phyloP scores from a whole-genome alignment of 2,329 filamentous ascomycete species.

The Phymatotrichopsis omnivora region DNA sequence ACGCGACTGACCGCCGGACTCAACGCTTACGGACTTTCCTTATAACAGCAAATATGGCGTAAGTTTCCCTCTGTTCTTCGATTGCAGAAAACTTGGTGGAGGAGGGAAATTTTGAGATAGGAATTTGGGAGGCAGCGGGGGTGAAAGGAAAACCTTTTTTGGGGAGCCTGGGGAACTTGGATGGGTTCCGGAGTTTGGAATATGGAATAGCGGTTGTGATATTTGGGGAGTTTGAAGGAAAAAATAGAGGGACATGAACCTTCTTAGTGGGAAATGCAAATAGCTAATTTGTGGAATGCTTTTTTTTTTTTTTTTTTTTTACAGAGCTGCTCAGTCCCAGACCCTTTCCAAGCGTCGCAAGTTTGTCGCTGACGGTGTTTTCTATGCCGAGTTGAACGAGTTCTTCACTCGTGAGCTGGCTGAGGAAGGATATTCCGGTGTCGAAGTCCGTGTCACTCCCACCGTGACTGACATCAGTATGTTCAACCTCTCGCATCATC shows the following conservation, averaged over 20 bases:
- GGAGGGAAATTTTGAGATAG: not conserved
- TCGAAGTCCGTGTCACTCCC: constrained; percentile 98
- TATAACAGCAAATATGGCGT: constrained; percentile 25
- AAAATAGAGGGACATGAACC: constrained; percentile 5
- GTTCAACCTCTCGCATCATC: constrained; percentile 32
- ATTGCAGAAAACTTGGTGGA: constrained; percentile 8
- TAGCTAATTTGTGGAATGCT: no score
- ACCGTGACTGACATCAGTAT: constrained; percentile 97
- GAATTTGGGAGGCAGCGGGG: no score
- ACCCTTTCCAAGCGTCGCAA: constrained; percentile 37
- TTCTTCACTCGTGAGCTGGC: constrained; percentile 99
- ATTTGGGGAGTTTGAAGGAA: not conserved
- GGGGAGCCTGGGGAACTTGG: no score
- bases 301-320: constrained; percentile 9
- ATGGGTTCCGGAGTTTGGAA: no score
- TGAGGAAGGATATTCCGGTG: constrained; percentile 99
- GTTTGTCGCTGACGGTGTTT: constrained; percentile 97
- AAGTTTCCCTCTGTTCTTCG: constrained; percentile 14
- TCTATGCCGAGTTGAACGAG: constrained; percentile 99
- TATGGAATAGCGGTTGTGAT: no score
- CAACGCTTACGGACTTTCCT: constrained; percentile 2
- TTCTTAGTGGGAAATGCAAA: constrained; percentile 11
- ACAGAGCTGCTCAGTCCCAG: constrained; percentile 26
- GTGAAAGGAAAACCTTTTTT: no score
- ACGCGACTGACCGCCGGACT: constrained; percentile 7